phyloP scores from a whole-genome alignment of 2,329 filamentous ascomycete genomes.

The Penicillium fuscoglaucum region DNA sequence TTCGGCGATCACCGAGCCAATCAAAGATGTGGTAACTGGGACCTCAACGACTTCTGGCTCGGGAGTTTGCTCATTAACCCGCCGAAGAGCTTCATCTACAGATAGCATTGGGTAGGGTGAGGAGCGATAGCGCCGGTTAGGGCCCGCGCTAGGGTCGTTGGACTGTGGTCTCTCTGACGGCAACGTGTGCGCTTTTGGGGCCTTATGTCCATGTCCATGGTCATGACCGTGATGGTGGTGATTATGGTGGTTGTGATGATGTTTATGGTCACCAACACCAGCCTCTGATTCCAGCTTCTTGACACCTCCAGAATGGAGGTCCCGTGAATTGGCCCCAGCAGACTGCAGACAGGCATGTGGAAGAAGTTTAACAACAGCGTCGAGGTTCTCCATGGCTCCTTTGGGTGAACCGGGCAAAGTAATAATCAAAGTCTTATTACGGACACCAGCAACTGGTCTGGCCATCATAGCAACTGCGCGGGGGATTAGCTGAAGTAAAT shows the following conservation, averaged over 20 bases:
- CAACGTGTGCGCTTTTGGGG: conserved; percentile 71
- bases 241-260: conserved; percentile 42
- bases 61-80: conserved; percentile 74
- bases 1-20: conserved; percentile 78
- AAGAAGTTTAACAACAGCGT: conserved; percentile 82
- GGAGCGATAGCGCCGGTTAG: conserved; percentile 70
- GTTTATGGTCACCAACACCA: conserved; percentile 52
- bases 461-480: conserved; percentile 89
- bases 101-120: conserved; percentile 92
- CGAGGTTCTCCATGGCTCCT: conserved; percentile 88
- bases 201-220: conserved; percentile 63
- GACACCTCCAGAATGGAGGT: conserved; percentile 75
- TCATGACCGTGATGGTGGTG: conserved; percentile 56
- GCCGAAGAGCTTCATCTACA: conserved; percentile 73
- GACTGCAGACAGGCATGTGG: conserved; percentile 94
- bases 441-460: conserved; percentile 82
- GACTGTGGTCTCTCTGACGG: conserved; percentile 59
- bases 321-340: conserved; percentile 76
- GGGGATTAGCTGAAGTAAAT: conserved; percentile 25
- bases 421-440: conserved; percentile 77
- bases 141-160: conserved; percentile 60
- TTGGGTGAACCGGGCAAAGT: conserved; percentile 95
- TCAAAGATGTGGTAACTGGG: conserved; percentile 64
- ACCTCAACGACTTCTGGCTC: conserved; percentile 56
- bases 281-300: conserved; percentile 83